Conservation (phyloP, 345 rosid genomes). For the Murraya paniculata region DNA sequence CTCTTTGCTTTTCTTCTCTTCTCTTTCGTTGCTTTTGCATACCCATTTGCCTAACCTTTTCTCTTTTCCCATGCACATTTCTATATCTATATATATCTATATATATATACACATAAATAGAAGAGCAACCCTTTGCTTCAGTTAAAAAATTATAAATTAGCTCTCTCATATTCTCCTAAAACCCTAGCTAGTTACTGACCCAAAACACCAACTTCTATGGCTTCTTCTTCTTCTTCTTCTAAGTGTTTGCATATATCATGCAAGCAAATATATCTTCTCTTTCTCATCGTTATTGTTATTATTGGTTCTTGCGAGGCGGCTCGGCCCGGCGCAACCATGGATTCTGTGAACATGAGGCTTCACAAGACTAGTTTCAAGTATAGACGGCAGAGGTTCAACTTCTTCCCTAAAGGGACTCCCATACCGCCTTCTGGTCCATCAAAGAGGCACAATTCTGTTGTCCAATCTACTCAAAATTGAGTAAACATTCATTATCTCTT, state of each 20-base stretch:
- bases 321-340: constrained; percentile 30
- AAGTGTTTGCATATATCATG: constrained; percentile 12
- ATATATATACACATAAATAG: not conserved
- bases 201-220: constrained; percentile 15
- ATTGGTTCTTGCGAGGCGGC: constrained; percentile 29
- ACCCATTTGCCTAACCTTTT: constrained; percentile 16
- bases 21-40: constrained; percentile 14
- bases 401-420: constrained; percentile 67
- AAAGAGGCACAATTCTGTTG: constrained; percentile 59
- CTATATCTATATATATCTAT: too few species aligned
- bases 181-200: constrained; percentile 11
- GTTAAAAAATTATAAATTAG: not conserved
- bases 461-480: constrained; percentile 40
- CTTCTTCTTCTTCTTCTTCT: constrained; percentile 12
- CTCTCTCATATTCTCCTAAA: constrained; percentile 16
- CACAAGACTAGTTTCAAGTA: constrained; percentile 36
- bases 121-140: not conserved
- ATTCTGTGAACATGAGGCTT: constrained; percentile 5
- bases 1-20: not conserved
- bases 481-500: not conserved
- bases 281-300: constrained; percentile 32
- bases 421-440: constrained; percentile 91
- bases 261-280: constrained; percentile 13
- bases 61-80: constrained; percentile 12
- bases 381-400: constrained; percentile 51